Base-by-base conservation (phyloP, 164 flowering plant species). In the Sedum album region DNA sequence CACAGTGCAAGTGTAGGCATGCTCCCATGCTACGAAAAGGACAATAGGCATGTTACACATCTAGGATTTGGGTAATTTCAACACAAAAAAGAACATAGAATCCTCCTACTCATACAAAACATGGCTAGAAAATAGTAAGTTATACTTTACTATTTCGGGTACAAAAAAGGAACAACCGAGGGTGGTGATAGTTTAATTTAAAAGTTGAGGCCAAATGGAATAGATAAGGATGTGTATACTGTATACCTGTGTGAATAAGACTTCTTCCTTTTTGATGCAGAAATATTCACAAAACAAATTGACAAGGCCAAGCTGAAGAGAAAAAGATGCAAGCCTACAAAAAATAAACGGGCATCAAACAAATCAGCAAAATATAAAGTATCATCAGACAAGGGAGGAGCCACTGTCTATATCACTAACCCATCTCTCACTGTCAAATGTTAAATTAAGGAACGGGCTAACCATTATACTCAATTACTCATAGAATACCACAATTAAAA, bases 401-500 rank as follows among this genome's bases (percentile, higher is more conserved):
- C 62, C 35, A 57, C 62, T 57, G 62, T 57, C 62, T 57, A 57
- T 57, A 57, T 28, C 62, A 57, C 62, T 66, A 76, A 68, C 53
- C 65, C 68, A 66, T 39, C 48, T 73, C 69, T 35, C 51, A 51
- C 75, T 49, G 70, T 69, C 60, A 66, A 42, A 36, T 65, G 73
- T 66, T 66, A 71, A 78, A 78, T 67, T 77, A 30, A 74, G 71
- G 15, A 60, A 69, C 68, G 66, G 68, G 26, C 67, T 25, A 70
- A 68, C 62, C 33, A 57, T 14, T 57, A 57, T 57, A 9, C 62
- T n/a, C n/a, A n/a, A n/a, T n/a, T n/a, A n/a, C n/a, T 28, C 62
- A 57, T 57, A 57, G 33, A 33, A 17, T 57, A 28, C 62, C 33
- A 13, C 62, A 57, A 57, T 26, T 57, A 80, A 85, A 86, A 81